A percentile compares a stretch with the other conserved stretches of the same genome.
Evolutionary conservation across 2,329 filamentous ascomycete genomes (phyloP).

Genomic region (Diplodia seriata): DNA sequence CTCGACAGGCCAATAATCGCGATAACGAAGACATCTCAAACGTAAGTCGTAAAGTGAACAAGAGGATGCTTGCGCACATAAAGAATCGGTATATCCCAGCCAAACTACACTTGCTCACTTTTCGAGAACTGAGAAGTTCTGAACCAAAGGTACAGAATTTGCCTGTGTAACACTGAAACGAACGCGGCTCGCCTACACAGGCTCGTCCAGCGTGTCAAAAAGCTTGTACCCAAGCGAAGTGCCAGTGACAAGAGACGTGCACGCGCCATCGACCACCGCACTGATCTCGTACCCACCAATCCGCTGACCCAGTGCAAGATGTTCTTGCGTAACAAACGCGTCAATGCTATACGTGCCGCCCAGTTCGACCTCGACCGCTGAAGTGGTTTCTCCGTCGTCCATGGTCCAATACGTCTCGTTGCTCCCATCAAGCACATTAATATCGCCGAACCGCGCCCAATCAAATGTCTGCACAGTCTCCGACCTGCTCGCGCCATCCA

Average conservation of each 20-base stretch:
- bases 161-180: slow-evolving; percentile 35
- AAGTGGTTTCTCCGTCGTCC: slow-evolving; percentile 33
- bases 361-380: slow-evolving; percentile 33
- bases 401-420: slow-evolving; percentile 34
- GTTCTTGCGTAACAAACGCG: slow-evolving; percentile 35
- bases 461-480: slow-evolving; percentile 36
- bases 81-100: too few relatives aligned
- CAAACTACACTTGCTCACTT: neutral
- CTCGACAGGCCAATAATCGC: too few relatives aligned
- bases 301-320: slow-evolving; percentile 35
- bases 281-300: slow-evolving; percentile 35
- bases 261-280: slow-evolving; percentile 31
- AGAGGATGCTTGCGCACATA: too few relatives aligned
- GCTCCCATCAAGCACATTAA: slow-evolving; percentile 34
- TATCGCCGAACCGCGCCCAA: slow-evolving; percentile 35
- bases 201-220: slow-evolving; percentile 31
- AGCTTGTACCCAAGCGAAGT: slow-evolving; percentile 37
- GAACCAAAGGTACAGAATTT: slow-evolving; percentile 34
- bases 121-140: slow-evolving; percentile 33
- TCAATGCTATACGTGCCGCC: slow-evolving; percentile 29
- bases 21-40: too few relatives aligned
- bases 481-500: slow-evolving; percentile 36
- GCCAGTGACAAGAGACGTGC: slow-evolving; percentile 33
- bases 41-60: too few relatives aligned
- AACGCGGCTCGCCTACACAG: slow-evolving; percentile 27